phyloP scores from a whole-genome alignment of 2,329 filamentous ascomycete genomes.

The Falciphora oryzae region DNA sequence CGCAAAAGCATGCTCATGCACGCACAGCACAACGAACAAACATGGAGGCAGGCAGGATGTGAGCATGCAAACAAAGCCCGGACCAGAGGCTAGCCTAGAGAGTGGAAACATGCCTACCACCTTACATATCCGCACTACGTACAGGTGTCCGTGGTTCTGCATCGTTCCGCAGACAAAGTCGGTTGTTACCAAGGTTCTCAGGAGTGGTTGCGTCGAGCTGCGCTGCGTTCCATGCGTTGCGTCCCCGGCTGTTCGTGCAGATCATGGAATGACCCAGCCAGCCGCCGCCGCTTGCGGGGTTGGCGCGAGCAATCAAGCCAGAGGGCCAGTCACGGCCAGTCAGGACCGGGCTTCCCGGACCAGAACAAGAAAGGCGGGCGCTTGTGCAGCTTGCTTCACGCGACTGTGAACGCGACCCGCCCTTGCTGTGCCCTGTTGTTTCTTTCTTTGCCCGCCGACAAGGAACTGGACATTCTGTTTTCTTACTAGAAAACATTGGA shows the following conservation, averaged over 20 bases:
- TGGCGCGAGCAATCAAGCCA: not conserved
- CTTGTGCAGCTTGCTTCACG: not conserved
- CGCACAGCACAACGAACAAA: not conserved
- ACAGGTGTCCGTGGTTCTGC: not conserved
- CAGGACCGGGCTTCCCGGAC: not conserved
- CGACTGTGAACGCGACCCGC: not conserved
- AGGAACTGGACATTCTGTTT: not conserved
- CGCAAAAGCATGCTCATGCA: too few species aligned
- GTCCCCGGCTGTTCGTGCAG: not conserved
- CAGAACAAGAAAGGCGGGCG: too few species aligned
- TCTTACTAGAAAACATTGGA: not conserved
- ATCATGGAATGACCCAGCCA: not conserved
- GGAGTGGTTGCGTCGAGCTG: not conserved
- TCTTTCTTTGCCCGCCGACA: not conserved
- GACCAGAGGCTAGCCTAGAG: too few species aligned
- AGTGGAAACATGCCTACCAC: too few species aligned
- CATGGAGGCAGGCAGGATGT: too few species aligned
- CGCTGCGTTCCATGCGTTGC: too few species aligned
- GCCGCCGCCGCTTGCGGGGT: not conserved
- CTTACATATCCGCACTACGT: not conserved
- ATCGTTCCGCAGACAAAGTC: not conserved
- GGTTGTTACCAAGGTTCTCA: not conserved
- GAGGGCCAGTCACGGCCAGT: not conserved
- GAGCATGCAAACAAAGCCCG: too few species aligned
- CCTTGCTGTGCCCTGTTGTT: too few species aligned